phyloP scores from a whole-genome alignment of 2,329 filamentous ascomycete species.

The Helotiales sp. region DNA sequence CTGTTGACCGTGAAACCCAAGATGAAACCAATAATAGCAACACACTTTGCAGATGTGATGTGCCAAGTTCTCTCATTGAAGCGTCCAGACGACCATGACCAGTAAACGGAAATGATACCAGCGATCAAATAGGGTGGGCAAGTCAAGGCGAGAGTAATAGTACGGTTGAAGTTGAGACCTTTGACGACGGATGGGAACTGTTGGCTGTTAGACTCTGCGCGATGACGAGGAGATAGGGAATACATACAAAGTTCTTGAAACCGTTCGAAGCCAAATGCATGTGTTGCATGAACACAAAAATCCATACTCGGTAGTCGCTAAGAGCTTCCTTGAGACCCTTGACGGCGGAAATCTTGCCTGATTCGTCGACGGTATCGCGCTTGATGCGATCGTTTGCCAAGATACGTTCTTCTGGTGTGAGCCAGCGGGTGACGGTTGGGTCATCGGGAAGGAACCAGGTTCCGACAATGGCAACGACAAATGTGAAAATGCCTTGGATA shows the following conservation, averaged over 20 bases:
- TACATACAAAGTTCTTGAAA: constrained; percentile 38
- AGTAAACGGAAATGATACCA: constrained; percentile 12
- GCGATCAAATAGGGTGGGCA: constrained; percentile 27
- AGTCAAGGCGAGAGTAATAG: constrained; percentile 30
- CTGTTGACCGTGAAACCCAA: constrained; percentile 17
- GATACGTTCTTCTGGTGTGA: constrained; percentile 27
- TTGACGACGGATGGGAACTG: constrained; percentile 37
- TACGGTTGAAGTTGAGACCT: constrained; percentile 39
- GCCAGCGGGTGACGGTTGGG: constrained; percentile 42
- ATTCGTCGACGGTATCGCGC: constrained; percentile 43
- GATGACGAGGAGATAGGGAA: background rate
- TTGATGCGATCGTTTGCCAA: constrained; percentile 23
- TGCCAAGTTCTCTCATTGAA: constrained; percentile 31
- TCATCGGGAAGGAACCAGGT: constrained; percentile 54
- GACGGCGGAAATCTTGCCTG: constrained; percentile 39
- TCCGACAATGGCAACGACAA: constrained; percentile 22
- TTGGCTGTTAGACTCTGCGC: background rate
- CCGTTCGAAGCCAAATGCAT: constrained; percentile 51
- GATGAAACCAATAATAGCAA: constrained; percentile 28
- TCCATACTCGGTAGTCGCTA: constrained; percentile 50
- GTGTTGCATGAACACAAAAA: constrained; percentile 54
- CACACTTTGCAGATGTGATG: constrained; percentile 22
- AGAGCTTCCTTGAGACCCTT: constrained; percentile 50
- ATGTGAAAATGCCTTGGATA: constrained; percentile 41
- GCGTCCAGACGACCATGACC: constrained; percentile 21